Evolutionary conservation across 768 basidiomycete species (phyloP).

Genomic region (Suillus subaureus): DNA sequence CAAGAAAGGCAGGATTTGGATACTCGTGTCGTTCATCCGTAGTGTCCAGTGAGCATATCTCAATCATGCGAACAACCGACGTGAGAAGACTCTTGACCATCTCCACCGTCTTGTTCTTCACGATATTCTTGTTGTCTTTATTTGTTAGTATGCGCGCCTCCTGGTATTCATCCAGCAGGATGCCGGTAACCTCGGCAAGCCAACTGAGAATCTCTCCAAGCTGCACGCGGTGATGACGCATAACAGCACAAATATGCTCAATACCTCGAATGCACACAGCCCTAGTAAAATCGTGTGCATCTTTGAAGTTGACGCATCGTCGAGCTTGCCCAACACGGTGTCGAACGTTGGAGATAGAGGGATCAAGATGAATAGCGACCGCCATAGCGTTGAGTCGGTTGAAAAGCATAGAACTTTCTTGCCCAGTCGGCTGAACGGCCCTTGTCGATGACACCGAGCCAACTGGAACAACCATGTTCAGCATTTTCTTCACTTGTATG

Average conservation of each 20-base stretch:
- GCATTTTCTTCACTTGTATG: constrained; percentile 61
- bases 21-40: constrained; percentile 43
- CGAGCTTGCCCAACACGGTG: constrained; percentile 66
- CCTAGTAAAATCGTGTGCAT: constrained; percentile 64
- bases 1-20: constrained; percentile 63
- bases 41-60: constrained; percentile 41
- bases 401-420: constrained; percentile 73
- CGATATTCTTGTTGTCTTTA: constrained; percentile 14
- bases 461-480: constrained; percentile 73
- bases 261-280: constrained; percentile 75
- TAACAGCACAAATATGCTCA: constrained; percentile 66
- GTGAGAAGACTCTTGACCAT: constrained; percentile 58
- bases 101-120: constrained; percentile 33
- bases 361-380: constrained; percentile 69
- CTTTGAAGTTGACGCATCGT: constrained; percentile 66
- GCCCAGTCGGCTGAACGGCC: constrained; percentile 45
- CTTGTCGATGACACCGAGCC: constrained; percentile 68
- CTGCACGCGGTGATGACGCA: constrained; percentile 53
- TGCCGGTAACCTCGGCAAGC: constrained; percentile 59
- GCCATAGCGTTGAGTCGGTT: constrained; percentile 81
- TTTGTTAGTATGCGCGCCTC: constrained; percentile 24
- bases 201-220: constrained; percentile 61
- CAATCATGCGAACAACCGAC: constrained; percentile 54
- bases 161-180: constrained; percentile 59
- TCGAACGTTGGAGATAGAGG: constrained; percentile 44